phyloP scores from a whole-genome alignment of 108 stramenopile species.

The Cyclotella kingstonii region DNA sequence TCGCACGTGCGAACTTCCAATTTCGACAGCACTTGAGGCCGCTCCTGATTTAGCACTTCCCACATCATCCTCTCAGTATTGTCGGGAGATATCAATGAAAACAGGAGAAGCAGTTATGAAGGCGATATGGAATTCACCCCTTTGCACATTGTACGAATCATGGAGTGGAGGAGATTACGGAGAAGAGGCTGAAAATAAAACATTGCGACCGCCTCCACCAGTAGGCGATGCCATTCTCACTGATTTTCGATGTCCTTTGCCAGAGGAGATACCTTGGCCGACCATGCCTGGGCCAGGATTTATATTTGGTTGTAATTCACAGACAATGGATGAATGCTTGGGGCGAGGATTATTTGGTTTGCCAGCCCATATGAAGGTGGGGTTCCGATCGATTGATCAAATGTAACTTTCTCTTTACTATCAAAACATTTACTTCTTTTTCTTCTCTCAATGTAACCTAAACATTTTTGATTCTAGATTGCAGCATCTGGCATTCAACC shows the following conservation, averaged over 20 bases:
- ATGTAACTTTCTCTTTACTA: not conserved
- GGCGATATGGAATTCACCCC: conserved; percentile 84
- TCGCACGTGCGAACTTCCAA: conserved; percentile 80
- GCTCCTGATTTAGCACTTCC: conserved; percentile 78
- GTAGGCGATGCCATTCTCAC: conserved; percentile 62
- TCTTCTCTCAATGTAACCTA: not conserved
- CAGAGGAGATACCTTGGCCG: conserved; percentile 77
- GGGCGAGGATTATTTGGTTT: conserved; percentile 87
- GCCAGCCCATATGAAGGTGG: conserved; percentile 79
- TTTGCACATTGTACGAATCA: conserved; percentile 80
- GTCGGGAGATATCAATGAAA: conserved; percentile 74
- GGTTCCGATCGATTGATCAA: not conserved
- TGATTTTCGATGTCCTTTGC: conserved; percentile 71
- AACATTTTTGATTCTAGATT: conserved; percentile 8
- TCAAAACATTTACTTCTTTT: not conserved
- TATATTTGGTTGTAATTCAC: conserved; percentile 84
- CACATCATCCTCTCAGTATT: conserved; percentile 66
- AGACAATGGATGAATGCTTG: conserved; percentile 89
- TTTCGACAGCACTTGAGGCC: conserved; percentile 73
- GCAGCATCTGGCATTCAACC: conserved; percentile 75
- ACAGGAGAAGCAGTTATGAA: conserved; percentile 87
- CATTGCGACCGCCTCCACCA: conserved; percentile 46
- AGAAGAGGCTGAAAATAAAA: conserved; percentile 34
- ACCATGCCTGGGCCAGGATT: conserved; percentile 81
- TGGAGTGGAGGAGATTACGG: conserved; percentile 58